Evolutionary conservation across 2,329 filamentous ascomycete genomes (phyloP).

Genomic region (Talaromyces verruculosus): DNA sequence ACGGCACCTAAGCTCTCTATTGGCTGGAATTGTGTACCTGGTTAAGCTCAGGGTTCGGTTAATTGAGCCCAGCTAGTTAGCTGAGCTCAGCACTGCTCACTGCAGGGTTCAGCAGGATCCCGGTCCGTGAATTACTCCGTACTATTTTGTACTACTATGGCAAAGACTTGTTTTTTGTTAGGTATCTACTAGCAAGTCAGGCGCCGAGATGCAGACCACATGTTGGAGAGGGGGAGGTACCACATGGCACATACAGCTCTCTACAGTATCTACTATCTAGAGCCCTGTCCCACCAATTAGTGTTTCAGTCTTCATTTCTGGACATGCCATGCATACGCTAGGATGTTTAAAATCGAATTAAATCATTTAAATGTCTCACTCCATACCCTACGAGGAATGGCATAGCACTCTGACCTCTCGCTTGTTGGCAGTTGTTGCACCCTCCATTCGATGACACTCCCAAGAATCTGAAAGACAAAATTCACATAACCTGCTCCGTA

Average conservation of each 20-base stretch:
- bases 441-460: not conserved
- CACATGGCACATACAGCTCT: not conserved
- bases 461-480: not conserved
- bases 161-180: not conserved
- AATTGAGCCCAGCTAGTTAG: not conserved
- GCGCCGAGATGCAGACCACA: not conserved
- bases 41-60: not conserved
- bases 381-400: not conserved
- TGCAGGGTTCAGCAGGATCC: not conserved
- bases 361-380: not conserved
- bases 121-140: not conserved
- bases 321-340: not conserved
- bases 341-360: not conserved
- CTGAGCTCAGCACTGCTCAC: not conserved
- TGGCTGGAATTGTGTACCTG: slow-evolving; percentile 10
- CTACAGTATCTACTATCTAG: not conserved
- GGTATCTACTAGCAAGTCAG: not conserved
- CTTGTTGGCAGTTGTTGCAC: not conserved
- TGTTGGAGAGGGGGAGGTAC: not conserved
- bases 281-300: not conserved
- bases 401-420: not conserved
- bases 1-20: not conserved
- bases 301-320: not conserved
- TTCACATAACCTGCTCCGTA: not conserved
- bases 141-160: not conserved